These are phyloP conservation scores for Parafenestella ontariensis DNA, from an alignment of 2,329 filamentous ascomycete genomes.

Conservation along the genomic window DNA sequence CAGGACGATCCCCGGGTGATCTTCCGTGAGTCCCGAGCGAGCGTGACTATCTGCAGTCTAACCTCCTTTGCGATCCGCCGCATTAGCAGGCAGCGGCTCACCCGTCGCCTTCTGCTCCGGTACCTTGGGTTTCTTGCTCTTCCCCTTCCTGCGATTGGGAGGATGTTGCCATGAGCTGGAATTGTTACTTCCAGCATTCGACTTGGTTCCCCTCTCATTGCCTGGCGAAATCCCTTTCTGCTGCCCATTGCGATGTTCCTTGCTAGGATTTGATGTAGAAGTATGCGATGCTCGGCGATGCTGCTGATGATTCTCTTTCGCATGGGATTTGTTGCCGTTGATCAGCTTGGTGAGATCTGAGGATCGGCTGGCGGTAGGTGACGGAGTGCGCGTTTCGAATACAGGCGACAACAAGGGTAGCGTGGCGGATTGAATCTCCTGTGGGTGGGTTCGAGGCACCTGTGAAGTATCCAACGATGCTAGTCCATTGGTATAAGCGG, in stretches of 20 bases:
- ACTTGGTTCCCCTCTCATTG: conserved; percentile 36
- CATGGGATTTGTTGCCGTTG: conserved; percentile 38
- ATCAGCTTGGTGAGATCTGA: conserved; percentile 34
- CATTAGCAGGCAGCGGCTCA: conserved; percentile 53
- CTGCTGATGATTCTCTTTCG: conserved; percentile 37
- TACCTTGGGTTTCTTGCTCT: conserved; percentile 35
- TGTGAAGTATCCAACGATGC: conserved; percentile 51
- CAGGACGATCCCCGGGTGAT: background rate
- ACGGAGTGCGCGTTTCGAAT: conserved; percentile 74
- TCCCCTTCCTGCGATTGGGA: conserved; percentile 29
- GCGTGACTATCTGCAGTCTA: conserved; percentile 18
- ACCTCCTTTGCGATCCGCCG: conserved; percentile 56
- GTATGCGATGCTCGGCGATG: conserved; percentile 38
- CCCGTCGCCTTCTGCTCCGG: conserved; percentile 43
- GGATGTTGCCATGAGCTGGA: conserved; percentile 30
- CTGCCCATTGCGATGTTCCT: conserved; percentile 35
- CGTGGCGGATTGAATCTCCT: conserved; percentile 49
- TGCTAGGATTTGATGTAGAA: conserved; percentile 23
- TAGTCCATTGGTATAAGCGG: conserved; percentile 40
- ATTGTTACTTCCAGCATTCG: conserved; percentile 16
- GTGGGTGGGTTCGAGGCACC: conserved; percentile 51
- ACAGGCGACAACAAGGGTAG: conserved; percentile 71
- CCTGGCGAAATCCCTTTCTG: conserved; percentile 27
- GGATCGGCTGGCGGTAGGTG: conserved; percentile 65
- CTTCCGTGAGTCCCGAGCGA: background rate